phyloP scores from a whole-genome alignment of 2,329 filamentous ascomycete genomes.

The Scytalidium lignicola region DNA sequence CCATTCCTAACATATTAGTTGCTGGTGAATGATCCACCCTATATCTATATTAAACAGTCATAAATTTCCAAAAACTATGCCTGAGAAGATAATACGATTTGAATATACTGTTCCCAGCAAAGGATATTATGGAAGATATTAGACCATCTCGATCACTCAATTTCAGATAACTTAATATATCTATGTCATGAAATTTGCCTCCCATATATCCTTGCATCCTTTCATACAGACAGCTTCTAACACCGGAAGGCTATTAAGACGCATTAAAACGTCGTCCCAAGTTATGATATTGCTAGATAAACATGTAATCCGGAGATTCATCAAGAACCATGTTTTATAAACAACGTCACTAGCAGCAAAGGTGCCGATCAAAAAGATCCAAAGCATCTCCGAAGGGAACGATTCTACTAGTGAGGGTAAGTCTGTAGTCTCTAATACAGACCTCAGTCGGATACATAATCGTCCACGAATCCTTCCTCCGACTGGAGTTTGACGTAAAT shows the following conservation, averaged over 20 bases:
- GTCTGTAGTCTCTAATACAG: background rate
- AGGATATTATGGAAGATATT: no score
- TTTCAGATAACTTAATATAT: background rate
- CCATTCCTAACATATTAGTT: background rate
- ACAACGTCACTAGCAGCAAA: background rate
- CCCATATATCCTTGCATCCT: background rate
- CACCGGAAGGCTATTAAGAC: background rate
- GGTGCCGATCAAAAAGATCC: background rate
- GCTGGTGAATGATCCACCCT: no score
- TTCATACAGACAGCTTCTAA: background rate
- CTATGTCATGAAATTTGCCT: background rate
- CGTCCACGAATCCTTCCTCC: background rate
- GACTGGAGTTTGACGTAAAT: conserved; percentile 1
- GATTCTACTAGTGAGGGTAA: background rate
- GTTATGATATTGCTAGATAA: background rate
- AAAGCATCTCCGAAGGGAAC: background rate
- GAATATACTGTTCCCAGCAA: no score
- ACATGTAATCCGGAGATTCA: background rate
- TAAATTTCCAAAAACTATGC: no score
- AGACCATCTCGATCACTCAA: background rate
- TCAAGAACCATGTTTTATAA: background rate
- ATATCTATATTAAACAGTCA: no score
- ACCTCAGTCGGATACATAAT: background rate
- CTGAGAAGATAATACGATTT: no score
- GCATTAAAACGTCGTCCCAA: background rate